Percentiles rank a stretch among this genome's conserved stretches.
Conservation (phyloP, 345 rosid species). For the Eucalyptus pauciflora region DNA sequence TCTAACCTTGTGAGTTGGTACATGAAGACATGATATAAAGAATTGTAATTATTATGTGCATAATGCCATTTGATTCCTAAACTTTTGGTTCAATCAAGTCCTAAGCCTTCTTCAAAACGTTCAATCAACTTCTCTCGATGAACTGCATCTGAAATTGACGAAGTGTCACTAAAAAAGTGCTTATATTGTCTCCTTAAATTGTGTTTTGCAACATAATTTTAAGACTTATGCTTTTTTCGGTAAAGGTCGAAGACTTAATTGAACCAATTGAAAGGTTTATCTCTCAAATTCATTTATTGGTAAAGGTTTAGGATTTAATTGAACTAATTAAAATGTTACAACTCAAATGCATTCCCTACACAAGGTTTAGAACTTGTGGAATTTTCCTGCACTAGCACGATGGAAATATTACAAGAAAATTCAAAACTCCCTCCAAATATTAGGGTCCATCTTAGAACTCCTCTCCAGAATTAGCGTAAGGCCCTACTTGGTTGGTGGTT, state of each 20-base stretch:
- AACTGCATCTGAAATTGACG: rapidly evolving
- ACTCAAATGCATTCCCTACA: background rate
- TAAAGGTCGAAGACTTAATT: background rate
- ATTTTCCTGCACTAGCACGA: too few species aligned
- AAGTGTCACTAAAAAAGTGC: background rate
- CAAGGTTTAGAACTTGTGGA: too few species aligned
- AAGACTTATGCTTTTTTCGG: rapidly evolving
- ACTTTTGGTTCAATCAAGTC: background rate
- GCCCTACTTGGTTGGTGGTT: background rate
- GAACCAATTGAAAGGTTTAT: too few species aligned
- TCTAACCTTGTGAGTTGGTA: background rate
- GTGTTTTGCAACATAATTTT: rapidly evolving
- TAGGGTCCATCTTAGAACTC: background rate
- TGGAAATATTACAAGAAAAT: background rate
- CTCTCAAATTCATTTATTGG: rapidly evolving
- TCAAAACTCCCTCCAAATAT: rapidly evolving
- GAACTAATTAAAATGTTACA: rapidly evolving
- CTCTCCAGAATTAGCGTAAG: background rate
- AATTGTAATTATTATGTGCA: too few species aligned
- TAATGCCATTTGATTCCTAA: too few species aligned
- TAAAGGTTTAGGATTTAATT: background rate
- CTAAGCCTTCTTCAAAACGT: background rate
- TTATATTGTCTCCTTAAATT: too few species aligned
- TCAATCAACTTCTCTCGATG: too few species aligned
- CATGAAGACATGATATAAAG: background rate